A percentile compares a stretch with the other conserved stretches of the same genome.
These are phyloP conservation scores for Thelephora ganbajun DNA, from an alignment of 768 basidiomycete genomes.

Conservation along the genomic window DNA sequence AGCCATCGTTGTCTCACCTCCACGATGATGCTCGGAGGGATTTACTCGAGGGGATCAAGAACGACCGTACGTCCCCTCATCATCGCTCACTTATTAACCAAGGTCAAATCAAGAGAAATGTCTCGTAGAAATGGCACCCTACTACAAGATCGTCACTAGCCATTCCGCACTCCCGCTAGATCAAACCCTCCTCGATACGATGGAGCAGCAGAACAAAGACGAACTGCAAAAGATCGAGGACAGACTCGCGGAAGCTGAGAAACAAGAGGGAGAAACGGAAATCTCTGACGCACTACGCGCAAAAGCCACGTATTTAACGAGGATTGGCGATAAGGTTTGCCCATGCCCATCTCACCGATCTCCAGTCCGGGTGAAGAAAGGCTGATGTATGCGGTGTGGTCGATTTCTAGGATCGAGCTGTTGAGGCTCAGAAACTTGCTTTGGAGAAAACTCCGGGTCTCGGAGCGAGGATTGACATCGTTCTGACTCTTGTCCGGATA, in stretches of 20 bases:
- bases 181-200: constrained; percentile 32
- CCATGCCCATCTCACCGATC: background rate
- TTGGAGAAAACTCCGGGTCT: constrained; percentile 86
- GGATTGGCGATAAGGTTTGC: constrained; percentile 68
- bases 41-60: constrained; percentile 61
- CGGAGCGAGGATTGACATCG: constrained; percentile 87
- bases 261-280: constrained; percentile 87
- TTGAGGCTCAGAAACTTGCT: constrained; percentile 72
- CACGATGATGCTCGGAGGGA: constrained; percentile 53
- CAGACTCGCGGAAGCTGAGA: constrained; percentile 72
- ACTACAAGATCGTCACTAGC: constrained; percentile 47
- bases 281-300: constrained; percentile 80
- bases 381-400: background rate
- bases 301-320: constrained; percentile 72
- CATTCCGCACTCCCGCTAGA: constrained; percentile 37
- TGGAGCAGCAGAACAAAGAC: constrained; percentile 59
- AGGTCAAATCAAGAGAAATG: background rate
- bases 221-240: constrained; percentile 66
- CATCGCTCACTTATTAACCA: background rate
- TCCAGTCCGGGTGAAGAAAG: too few species aligned
- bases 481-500: constrained; percentile 75
- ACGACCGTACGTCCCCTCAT: constrained; percentile 47
- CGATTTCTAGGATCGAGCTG: constrained; percentile 50
- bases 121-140: constrained; percentile 74
- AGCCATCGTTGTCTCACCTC: constrained; percentile 41